Conservation (phyloP, 148 eudicot genomes). For the Pharnaceum exiguum region DNA sequence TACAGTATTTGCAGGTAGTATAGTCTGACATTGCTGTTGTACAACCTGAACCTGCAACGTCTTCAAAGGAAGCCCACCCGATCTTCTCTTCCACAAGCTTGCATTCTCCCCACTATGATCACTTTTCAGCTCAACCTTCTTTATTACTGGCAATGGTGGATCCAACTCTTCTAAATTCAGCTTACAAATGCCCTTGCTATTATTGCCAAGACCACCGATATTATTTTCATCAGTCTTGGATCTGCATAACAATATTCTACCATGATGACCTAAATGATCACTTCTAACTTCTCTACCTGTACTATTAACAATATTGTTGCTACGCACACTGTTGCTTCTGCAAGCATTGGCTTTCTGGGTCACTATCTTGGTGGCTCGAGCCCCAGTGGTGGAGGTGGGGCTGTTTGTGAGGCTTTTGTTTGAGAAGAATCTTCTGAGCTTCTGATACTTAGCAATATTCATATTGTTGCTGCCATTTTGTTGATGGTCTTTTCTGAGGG, state of each 20-base stretch:
- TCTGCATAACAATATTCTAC: constrained; percentile 6
- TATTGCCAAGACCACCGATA: not conserved
- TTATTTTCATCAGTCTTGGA: constrained; percentile 7
- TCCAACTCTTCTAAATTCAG: constrained; percentile 50
- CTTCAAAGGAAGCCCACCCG: constrained; percentile 39
- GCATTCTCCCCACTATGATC: constrained; percentile 9
- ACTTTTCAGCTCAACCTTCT: constrained; percentile 22
- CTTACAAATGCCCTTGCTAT: not conserved
- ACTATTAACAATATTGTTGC: not conserved
- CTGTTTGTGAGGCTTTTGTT: constrained; percentile 25
- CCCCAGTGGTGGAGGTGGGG: constrained; percentile 12
- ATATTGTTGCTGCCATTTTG: not conserved
- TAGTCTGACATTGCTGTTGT: constrained; percentile 12
- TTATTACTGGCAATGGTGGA: constrained; percentile 79
- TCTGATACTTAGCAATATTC: constrained; percentile 23
- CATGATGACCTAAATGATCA: constrained; percentile 1
- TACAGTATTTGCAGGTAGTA: constrained; percentile 27
- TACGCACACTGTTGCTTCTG: constrained; percentile 1
- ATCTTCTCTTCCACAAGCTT: constrained; percentile 69
- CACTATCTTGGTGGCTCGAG: constrained; percentile 1
- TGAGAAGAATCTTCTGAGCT: constrained; percentile 47
- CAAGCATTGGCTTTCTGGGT: constrained; percentile 10
- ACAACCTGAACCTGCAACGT: constrained; percentile 42
- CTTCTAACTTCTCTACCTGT: not conserved
- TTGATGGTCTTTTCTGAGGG: constrained; percentile 5